These are phyloP conservation scores for Rhodotorula kratochvilovae DNA, from an alignment of 768 basidiomycete genomes.

Conservation along the genomic window DNA sequence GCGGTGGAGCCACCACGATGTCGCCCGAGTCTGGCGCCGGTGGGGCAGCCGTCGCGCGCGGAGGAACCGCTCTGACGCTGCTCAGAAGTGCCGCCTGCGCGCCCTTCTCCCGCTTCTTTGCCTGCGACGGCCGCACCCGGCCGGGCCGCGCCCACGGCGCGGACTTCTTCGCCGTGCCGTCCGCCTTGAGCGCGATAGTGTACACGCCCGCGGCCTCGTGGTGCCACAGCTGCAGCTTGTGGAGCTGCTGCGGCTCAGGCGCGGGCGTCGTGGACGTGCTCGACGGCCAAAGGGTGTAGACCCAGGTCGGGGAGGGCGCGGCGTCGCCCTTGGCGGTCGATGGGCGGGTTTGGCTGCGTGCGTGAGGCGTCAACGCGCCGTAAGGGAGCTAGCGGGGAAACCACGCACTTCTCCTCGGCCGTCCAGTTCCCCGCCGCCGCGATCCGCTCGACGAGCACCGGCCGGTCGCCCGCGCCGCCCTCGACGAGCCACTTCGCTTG, in stretches of 20 bases:
- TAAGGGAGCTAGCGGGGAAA: background rate
- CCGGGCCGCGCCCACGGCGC: constrained; percentile 10
- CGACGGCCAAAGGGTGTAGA: constrained; percentile 3
- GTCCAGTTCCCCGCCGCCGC: constrained; percentile 9
- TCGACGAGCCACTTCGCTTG: constrained; percentile 13
- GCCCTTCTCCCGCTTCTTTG: no score
- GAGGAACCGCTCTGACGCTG: no score
- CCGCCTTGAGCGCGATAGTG: background rate
- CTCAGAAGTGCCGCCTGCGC: background rate
- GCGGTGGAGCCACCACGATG: no score
- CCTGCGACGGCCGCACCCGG: background rate
- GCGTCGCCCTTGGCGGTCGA: constrained; percentile 7
- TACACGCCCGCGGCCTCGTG: background rate
- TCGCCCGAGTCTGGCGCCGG: no score
- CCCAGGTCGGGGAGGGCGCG: background rate
- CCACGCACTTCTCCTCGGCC: constrained; percentile 1
- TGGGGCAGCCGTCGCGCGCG: background rate
- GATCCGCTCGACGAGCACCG: background rate
- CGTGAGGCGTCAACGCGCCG: background rate
- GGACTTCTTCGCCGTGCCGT: background rate
- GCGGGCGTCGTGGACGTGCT: background rate
- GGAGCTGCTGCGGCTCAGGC: background rate
- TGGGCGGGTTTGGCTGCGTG: background rate
- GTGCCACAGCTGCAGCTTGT: constrained; percentile 8
- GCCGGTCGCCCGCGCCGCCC: background rate